Conservation (phyloP, 495 filamentous ascomycete species). For the Penicillium manginii region DNA sequence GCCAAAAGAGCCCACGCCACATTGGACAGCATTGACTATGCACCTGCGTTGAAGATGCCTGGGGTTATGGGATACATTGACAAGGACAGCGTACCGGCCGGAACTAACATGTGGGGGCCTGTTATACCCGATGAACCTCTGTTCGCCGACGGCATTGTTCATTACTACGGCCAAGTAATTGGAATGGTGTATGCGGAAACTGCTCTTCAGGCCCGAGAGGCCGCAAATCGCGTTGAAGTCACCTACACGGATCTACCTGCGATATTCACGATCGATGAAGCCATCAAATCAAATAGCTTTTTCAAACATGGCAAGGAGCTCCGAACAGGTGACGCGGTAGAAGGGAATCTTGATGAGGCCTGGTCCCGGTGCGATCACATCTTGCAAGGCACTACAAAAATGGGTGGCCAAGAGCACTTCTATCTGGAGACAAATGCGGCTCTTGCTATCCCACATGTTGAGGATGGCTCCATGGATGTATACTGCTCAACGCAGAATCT, state of each 20-base stretch:
- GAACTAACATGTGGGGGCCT: not conserved
- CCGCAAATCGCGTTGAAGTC: not conserved
- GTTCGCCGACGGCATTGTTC: not conserved
- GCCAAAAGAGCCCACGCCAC: not conserved
- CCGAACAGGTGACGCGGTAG: not conserved
- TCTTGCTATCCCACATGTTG: constrained; percentile 1
- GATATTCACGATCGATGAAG: not conserved
- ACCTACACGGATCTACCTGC: not conserved
- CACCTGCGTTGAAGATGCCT: not conserved
- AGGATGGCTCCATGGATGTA: not conserved
- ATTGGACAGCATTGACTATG: not conserved
- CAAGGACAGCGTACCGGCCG: not conserved
- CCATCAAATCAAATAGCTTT: not conserved
- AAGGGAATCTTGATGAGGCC: not conserved
- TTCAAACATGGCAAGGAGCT: not conserved
- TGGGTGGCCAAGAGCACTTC: constrained; percentile 1
- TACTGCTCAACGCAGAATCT: constrained; percentile 1
- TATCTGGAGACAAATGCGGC: not conserved
- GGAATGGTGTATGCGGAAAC: constrained; percentile 2
- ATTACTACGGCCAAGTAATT: constrained; percentile 2
- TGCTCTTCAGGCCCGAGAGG: not conserved
- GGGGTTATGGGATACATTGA: not conserved
- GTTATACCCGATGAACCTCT: not conserved
- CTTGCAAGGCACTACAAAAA: not conserved
- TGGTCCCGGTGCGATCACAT: not conserved